A percentile compares a stretch with the other conserved stretches of the same genome.
phyloP scores from a whole-genome alignment of 768 basidiomycete genomes.

The Lentinula sp. region DNA sequence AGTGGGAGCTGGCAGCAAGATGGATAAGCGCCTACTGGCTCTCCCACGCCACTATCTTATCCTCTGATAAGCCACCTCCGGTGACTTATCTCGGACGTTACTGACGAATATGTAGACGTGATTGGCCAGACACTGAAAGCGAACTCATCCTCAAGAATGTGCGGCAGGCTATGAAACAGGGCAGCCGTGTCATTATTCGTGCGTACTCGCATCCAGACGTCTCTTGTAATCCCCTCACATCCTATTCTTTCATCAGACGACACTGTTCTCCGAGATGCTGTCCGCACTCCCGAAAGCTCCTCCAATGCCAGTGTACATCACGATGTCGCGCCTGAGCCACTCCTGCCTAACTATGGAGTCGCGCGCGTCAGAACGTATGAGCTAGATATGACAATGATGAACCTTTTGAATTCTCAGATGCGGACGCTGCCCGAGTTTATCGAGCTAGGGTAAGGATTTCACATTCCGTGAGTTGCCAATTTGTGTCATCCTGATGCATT shows the following conservation, averaged over 20 bases:
- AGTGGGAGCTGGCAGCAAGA: no score
- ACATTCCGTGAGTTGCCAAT: no score
- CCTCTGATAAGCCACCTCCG: no score
- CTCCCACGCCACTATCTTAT: no score
- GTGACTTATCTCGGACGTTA: no score
- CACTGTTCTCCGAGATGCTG: constrained; percentile 25
- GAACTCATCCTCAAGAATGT: constrained; percentile 29
- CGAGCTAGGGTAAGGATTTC: constrained; percentile 20
- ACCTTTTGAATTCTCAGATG: constrained; percentile 33
- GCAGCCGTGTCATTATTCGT: constrained; percentile 32
- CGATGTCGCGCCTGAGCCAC: constrained; percentile 27
- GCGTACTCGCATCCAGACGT: constrained; percentile 4
- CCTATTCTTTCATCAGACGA: constrained; percentile 23
- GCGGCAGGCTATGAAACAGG: constrained; percentile 25
- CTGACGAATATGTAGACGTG: constrained; percentile 21
- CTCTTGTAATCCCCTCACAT: not conserved
- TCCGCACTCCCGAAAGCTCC: constrained; percentile 4
- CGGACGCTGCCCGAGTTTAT: constrained; percentile 35
- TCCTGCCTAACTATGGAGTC: constrained; percentile 42
- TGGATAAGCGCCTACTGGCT: no score
- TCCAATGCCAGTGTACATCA: not conserved
- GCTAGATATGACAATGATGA: constrained; percentile 42
- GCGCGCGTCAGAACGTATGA: constrained; percentile 33
- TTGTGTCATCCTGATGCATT: not conserved
- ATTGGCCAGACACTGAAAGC: constrained; percentile 33